Conservation (phyloP, 2,329 filamentous ascomycete species). For the Epichloe coenophiala region DNA sequence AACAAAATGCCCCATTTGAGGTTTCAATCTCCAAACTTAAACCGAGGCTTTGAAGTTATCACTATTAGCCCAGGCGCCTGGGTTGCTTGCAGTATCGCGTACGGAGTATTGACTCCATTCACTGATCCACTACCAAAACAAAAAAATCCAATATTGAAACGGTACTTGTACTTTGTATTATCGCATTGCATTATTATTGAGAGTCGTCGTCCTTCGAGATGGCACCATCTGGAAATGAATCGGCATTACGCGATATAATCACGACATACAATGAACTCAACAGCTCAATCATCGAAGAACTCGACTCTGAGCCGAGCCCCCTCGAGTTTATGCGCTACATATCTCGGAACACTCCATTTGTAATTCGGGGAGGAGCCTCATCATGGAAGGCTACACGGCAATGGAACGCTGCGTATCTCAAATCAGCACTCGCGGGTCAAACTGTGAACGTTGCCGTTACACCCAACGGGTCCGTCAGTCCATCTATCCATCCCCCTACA, state of each 20-base stretch:
- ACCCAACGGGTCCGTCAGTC: slow-evolving; percentile 41
- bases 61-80: no score
- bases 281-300: slow-evolving; percentile 41
- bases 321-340: slow-evolving; percentile 73
- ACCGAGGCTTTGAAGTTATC: no score
- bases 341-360: slow-evolving; percentile 59
- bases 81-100: no score
- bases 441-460: slow-evolving; percentile 65
- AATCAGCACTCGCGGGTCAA: slow-evolving; percentile 36
- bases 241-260: slow-evolving; percentile 37
- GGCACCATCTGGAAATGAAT: slow-evolving; percentile 3
- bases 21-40: no score
- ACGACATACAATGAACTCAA: slow-evolving; percentile 65
- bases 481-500: background rate
- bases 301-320: slow-evolving; percentile 52
- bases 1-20: no score
- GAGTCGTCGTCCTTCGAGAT: background rate
- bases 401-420: slow-evolving; percentile 52
- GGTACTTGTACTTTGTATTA: no score
- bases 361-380: slow-evolving; percentile 49
- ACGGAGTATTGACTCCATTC: no score
- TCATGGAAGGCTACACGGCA: slow-evolving; percentile 47
- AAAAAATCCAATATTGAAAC: no score
- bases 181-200: no score
- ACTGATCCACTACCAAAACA: no score